Conservation (phyloP, 2,329 filamentous ascomycete species). For the Thielaviopsis musarum region DNA sequence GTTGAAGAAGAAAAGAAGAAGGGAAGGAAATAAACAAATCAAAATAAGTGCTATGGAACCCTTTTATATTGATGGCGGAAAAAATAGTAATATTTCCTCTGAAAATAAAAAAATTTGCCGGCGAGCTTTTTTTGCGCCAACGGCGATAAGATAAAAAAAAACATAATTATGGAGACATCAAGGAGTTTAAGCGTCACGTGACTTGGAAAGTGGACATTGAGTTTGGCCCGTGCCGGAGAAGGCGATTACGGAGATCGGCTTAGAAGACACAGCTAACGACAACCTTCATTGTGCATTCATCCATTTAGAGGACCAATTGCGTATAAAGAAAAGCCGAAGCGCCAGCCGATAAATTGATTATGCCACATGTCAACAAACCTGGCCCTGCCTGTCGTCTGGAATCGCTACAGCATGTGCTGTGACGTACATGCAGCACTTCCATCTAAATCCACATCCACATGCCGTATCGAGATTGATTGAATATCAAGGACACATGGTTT, state of each 20-base stretch:
- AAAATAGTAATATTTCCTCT: not conserved
- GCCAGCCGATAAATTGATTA: not conserved
- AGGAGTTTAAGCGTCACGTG: no score
- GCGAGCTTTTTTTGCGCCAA: not conserved
- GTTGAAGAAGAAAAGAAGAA: conserved; percentile 2
- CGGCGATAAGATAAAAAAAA: no score
- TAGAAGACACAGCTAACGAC: no score
- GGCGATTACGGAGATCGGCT: no score
- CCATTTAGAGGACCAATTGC: no score
- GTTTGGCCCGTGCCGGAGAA: no score
- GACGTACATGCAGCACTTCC: not conserved
- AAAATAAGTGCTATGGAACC: not conserved
- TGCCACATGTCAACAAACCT: not conserved
- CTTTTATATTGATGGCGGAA: conserved; percentile 2
- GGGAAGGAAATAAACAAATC: not conserved
- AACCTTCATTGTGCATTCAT: no score
- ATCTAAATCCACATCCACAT: not conserved
- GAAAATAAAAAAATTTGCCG: not conserved
- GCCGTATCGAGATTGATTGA: not conserved
- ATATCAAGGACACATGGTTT: not conserved
- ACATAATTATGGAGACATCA: no score
- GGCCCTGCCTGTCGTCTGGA: no score
- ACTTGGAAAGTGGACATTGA: no score
- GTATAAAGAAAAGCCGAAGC: not conserved
- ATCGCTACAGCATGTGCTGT: not conserved